Evolutionary conservation across 2,329 filamentous ascomycete genomes (phyloP), one percentile per base, ranked within the genome.

Genomic region (Ceratocystis cacaofunesta): DNA sequence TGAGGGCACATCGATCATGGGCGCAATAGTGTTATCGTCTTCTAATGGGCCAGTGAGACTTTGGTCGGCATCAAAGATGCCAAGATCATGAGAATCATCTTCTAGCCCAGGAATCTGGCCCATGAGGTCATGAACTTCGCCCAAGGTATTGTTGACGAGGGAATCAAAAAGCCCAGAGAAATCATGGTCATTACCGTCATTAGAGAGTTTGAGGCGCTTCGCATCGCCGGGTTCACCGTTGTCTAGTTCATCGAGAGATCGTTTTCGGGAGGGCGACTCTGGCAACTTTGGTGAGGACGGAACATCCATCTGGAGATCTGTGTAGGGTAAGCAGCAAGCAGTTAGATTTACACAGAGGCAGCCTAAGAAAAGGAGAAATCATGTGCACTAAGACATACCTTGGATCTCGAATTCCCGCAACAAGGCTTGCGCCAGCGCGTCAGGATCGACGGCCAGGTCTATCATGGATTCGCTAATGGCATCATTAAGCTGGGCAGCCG

Each of bases 81-180:
- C 66, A 50, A 70, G 70, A 66, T 74, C 72, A 62, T 70, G 70
- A 52, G 69, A 25, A 30, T 65, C 61, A 30, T 65, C 58, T 17
- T 68, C 50, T 17, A 70, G 60, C 32, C 68, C 69, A 67, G 68
- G 32, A 69, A 76, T 74, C 43, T 73, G 72, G 44, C 69, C 71
- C 30, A 76, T 73, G 57, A 77, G 70, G 61, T 76, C 73, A 67
- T 71, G 73, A 3, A 76, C 74, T 67, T 76, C 75, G 64, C 73
- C 75, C 28, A 77, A 71, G 61, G 76, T 75, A 71, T 76, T 76
- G 67, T 75, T 74, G 6, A 77, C 75, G 7, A 77, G 71, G 8
- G 62, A 58, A 28, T 67, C 67, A 25, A 68, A 65, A n/a, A 67
- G 44, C 22, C 61, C 65, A 1, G 62, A 25, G 48, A 67, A 62